Base-by-base conservation (phyloP, 1,284 basidiomycete genomes). In the Chalciporus piperatoides region DNA sequence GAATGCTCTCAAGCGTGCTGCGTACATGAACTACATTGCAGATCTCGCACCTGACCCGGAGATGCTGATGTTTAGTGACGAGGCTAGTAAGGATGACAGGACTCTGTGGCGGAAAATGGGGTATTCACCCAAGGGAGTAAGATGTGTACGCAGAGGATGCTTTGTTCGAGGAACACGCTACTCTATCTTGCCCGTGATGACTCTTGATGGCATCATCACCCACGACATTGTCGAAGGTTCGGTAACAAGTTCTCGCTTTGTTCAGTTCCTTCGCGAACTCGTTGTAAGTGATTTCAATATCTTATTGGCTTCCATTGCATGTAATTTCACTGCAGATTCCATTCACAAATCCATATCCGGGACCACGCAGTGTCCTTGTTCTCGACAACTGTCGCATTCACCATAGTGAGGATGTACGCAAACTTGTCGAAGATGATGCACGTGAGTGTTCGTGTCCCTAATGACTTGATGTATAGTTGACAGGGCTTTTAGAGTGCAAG, bases 381-480 rank as follows among this genome's bases (percentile, higher is more conserved):
- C 55, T 65, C 49, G 63, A 68, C 50, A 65, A 65, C 50, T 61
- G 58, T 33, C 21, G 48, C 0, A 68, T 67, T 17, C 63, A 67
- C 50, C 58, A 67, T 43, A 50, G 52, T 17, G 46, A 55, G 19
- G 55, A 55, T 14, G 47, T 67, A 4, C 42, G 44, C 9, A 38
- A 55, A 15, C 44, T 64, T 45, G 52, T 65, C 19, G 55, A 57
- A 27, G 46, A 42, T 23, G n/a, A 15, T 9, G 9, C 15, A 9
- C 19, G 35, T 36, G n/a, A 36, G 35, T 36, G 12, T 15, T 35
- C 12, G n/a, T 6, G 24, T 25, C 24, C 24, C 24, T 25, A 8
- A 25, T 25, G 24, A 8, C 24, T 25, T 25, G 24, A 25, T 6
- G 24, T 25, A 25, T 25, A 25, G 24, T 25, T 25, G 24, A 25